Evolutionary conservation across 2,329 filamentous ascomycete species (phyloP), one percentile per base, ranked within the genome.

Genomic region (Ascochyta clinopodiicola): DNA sequence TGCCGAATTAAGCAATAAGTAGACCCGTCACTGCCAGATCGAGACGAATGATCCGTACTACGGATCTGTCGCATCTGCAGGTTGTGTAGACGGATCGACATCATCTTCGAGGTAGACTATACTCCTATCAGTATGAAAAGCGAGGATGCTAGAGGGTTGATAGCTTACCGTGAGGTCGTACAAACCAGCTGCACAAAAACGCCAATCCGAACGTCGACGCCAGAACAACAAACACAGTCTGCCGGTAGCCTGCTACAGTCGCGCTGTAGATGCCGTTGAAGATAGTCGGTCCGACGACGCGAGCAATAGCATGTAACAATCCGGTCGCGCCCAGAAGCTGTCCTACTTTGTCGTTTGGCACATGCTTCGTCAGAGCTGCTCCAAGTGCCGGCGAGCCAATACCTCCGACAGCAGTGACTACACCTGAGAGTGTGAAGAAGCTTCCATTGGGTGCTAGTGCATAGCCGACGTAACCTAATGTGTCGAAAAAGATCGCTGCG

Each of bases 281-380:
- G 1, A 94, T 70, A 0, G 91, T 83, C 0, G 95, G 95, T 0
- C 89, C 88, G 12, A 96, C 73, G 2, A 98, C 86, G 58, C 92
- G 82, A 3, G 90, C 86, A 32, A 96, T 77, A 1, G 92, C 90
- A 75, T 98, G 94, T 54, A 98, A 77, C 58, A 98, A 80, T 0
- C 94, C 95, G 15, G 88, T 89, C 1, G 92, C 93, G 21, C 95
- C 95, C 0, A 99, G 83, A n/a, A 98, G 80, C 72, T 95, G 88
- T 0, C 95, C 95, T 0, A 95, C 88, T 42, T 85, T 85, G 60
- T 95, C 90, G 0, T 87, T 82, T 0, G 93, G 91, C 0, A 98
- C 88, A 73, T 98, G 95, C 72, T 97, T 98, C 19, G 92, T 97
- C 45, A 97, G 79, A 0, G 89, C 85, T 1, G 90, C 88, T 69